These are phyloP conservation scores for Furcasterigmium furcatum DNA, from an alignment of 2,329 filamentous ascomycete species.

Conservation along the genomic window DNA sequence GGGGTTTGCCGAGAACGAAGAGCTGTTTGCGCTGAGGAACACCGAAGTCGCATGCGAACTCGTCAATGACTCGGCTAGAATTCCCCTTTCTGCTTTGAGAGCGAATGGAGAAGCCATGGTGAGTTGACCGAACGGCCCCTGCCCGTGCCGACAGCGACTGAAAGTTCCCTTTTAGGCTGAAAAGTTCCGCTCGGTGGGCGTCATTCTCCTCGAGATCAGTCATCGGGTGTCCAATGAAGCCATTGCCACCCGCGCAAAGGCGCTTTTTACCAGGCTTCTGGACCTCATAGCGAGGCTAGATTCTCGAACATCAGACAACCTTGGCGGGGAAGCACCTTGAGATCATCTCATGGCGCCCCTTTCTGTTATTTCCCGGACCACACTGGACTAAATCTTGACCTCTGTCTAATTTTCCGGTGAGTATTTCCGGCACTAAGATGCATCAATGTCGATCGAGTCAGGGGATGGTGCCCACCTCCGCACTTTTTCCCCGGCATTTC, in stretches of 20 bases:
- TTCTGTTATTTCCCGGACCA: too few species aligned
- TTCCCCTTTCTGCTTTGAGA: constrained; percentile 37
- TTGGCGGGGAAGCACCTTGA: constrained; percentile 12
- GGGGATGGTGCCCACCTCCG: too few species aligned
- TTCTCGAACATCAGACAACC: constrained; percentile 37
- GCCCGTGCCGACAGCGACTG: too few species aligned
- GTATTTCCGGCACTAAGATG: too few species aligned
- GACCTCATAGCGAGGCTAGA: constrained; percentile 37
- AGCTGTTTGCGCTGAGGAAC: constrained; percentile 17
- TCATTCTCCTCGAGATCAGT: constrained; percentile 32
- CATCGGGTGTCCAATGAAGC: constrained; percentile 32
- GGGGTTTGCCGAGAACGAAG: constrained; percentile 1
- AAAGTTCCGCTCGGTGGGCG: constrained; percentile 34
- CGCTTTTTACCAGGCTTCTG: constrained; percentile 33
- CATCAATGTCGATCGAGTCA: too few species aligned
- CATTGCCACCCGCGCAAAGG: constrained; percentile 29
- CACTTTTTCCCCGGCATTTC: too few species aligned
- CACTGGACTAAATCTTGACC: too few species aligned
- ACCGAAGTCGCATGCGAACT: constrained; percentile 41
- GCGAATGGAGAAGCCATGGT: constrained; percentile 36
- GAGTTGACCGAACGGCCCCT: too few species aligned
- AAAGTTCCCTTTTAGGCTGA: constrained; percentile 26
- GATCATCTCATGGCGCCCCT: background rate
- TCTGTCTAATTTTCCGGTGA: too few species aligned
- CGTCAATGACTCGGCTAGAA: constrained; percentile 33